Conservation (phyloP, 306 rosid genomes). For the Cucumis cinereus region DNA sequence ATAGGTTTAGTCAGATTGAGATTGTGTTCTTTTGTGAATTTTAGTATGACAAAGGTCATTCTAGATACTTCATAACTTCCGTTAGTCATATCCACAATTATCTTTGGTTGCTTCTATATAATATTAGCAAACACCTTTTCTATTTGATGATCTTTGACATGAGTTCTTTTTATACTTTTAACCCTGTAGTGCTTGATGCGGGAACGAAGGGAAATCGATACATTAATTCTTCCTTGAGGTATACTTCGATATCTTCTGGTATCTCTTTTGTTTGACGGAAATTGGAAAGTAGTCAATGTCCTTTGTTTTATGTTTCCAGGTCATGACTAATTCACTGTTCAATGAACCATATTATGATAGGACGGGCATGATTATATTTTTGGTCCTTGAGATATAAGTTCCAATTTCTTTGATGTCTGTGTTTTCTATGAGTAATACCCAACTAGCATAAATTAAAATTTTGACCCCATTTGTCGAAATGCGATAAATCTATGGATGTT, state of each 20-base stretch:
- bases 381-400: neutral
- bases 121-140: neutral
- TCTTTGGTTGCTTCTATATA: neutral
- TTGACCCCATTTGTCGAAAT: neutral
- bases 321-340: neutral
- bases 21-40: neutral
- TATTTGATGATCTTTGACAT: neutral
- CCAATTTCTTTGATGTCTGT: neutral
- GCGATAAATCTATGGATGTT: neutral
- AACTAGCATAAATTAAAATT: neutral
- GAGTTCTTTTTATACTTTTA: neutral
- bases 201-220: conserved; percentile 72
- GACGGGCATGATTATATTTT: neutral
- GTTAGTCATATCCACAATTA: neutral
- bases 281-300: neutral
- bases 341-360: neutral
- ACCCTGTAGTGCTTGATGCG: conserved; percentile 60
- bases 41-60: neutral
- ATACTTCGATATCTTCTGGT: neutral
- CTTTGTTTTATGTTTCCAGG: neutral
- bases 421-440: neutral
- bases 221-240: conserved; percentile 86
- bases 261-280: neutral
- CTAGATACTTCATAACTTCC: neutral
- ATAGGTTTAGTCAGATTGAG: neutral